Base-by-base conservation (phyloP, 208 protist genomes). In the Trypanosoma mega region DNA sequence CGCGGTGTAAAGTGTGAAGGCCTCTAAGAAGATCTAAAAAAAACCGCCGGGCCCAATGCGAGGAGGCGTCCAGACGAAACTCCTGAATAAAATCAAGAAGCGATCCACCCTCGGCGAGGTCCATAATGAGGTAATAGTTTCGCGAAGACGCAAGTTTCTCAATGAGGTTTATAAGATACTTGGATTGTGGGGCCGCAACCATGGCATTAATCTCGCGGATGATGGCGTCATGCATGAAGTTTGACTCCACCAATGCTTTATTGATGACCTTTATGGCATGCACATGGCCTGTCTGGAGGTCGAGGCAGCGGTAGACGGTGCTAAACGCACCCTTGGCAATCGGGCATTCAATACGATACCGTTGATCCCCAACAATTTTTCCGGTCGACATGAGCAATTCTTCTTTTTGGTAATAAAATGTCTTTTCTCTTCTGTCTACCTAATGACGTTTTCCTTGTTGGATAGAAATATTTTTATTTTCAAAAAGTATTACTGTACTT, bases 91-190 rank as follows among this genome's bases (percentile, higher is more conserved):
- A 53, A 30, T 94, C 78, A 11, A 90, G 71, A 52, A 94, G 58
- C 21, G 88, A 88, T 11, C 88, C 85, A 18, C 88, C 85, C 58
- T 91, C 80, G 5, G 76, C 80, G 11, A 91, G 60, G 21, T 85
- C 76, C 82, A 89, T 92, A 39, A 94, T 63, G 31, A 94, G 51
- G 63, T 94, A 94, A 52, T 87, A 91, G 60, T 92, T 92, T 37
- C 77, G 63, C 39, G 72, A 56, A 5, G 88, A 92, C 2, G 87
- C 76, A 24, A 92, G 72, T 56, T 78, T 86, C 49, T 94, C 82
- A n/a, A 90, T 74, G 1, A 94, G 56, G 23, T 48, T 58, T 9
- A 80, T 71, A 27, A 94, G 57, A 56, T 86, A 84, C 0, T 72
- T 72, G 0, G 80, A 89, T 16, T 64, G 23, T 7, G 43, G 53